A percentile compares a stretch with the other conserved stretches of the same genome.
Conservation (phyloP, 441 rosid species). For the Croton setiger region DNA sequence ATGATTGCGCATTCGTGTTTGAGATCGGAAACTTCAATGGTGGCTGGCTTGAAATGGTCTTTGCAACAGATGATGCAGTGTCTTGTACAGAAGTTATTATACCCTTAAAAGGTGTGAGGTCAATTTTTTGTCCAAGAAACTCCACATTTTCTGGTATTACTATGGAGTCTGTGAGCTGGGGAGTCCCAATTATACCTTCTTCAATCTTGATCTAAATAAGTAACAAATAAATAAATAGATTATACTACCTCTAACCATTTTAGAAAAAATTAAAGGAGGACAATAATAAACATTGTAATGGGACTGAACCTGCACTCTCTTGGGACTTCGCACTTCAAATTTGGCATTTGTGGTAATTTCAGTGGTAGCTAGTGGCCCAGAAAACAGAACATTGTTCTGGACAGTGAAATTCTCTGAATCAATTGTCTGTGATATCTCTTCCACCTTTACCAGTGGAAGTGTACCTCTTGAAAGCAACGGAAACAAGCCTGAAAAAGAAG, state of each 20-base stretch:
- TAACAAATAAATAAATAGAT: neutral
- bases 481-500: slow-evolving; percentile 77
- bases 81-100: slow-evolving; percentile 72
- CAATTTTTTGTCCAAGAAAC: slow-evolving; percentile 73
- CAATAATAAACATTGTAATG: neutral
- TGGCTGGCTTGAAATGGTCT: slow-evolving; percentile 90
- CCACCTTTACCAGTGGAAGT: slow-evolving; percentile 65
- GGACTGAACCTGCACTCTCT: slow-evolving; percentile 74
- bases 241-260: neutral
- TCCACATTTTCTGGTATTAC: slow-evolving; percentile 76
- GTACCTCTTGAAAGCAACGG: slow-evolving; percentile 75
- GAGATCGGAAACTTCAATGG: slow-evolving; percentile 75
- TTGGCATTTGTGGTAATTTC: slow-evolving; percentile 83
- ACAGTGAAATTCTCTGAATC: slow-evolving; percentile 79
- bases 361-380: slow-evolving; percentile 79
- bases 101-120: slow-evolving; percentile 76
- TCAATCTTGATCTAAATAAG: slow-evolving; percentile 71
- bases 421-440: slow-evolving; percentile 90
- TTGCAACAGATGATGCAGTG: slow-evolving; percentile 80
- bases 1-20: slow-evolving; percentile 62
- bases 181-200: slow-evolving; percentile 91
- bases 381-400: slow-evolving; percentile 69
- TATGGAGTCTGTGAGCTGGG: slow-evolving; percentile 83
- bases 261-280: neutral
- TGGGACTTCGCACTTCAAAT: slow-evolving; percentile 88